These are phyloP conservation scores for Sporothrix pseudoabietina DNA, from an alignment of 2,329 filamentous ascomycete species.

Conservation along the genomic window DNA sequence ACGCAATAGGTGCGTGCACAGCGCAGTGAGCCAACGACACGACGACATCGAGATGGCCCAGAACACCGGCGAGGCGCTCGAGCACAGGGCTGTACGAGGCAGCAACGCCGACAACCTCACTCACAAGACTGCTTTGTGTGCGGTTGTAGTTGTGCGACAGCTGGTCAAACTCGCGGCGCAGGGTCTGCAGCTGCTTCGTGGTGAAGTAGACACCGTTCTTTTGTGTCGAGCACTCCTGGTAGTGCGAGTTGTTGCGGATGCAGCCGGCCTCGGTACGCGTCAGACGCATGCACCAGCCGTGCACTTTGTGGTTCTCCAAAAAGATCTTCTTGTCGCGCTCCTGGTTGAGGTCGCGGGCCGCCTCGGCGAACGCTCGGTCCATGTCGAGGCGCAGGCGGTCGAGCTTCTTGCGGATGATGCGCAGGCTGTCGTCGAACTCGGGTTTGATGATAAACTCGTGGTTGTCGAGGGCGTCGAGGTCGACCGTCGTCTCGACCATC, in stretches of 20 bases:
- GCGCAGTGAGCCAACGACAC: slow-evolving; percentile 91
- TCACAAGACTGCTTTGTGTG: slow-evolving; percentile 86
- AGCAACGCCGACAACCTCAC: slow-evolving; percentile 89
- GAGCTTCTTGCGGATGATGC: slow-evolving; percentile 86
- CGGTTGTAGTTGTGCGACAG: slow-evolving; percentile 92
- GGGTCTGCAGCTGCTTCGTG: slow-evolving; percentile 74
- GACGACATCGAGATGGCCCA: slow-evolving; percentile 94
- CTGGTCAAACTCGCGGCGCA: slow-evolving; percentile 90
- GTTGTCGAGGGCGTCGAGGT: slow-evolving; percentile 90
- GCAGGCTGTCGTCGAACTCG: slow-evolving; percentile 88
- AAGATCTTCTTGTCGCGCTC: slow-evolving; percentile 99
- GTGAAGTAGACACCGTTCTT: slow-evolving; percentile 99
- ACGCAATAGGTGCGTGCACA: slow-evolving; percentile 87
- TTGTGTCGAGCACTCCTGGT: slow-evolving; percentile 94
- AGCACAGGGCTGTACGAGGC: slow-evolving; percentile 93
- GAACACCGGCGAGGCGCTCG: slow-evolving; percentile 81
- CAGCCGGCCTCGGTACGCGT: slow-evolving; percentile 89
- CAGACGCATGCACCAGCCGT: slow-evolving; percentile 94
- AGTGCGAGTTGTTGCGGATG: slow-evolving; percentile 86
- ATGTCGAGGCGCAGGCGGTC: slow-evolving; percentile 83
- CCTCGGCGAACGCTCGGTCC: slow-evolving; percentile 74
- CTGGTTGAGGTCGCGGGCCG: slow-evolving; percentile 79
- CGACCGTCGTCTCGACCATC: slow-evolving; percentile 98
- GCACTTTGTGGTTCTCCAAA: slow-evolving; percentile 91
- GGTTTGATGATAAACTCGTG: slow-evolving; percentile 99